These are phyloP conservation scores for Speleostelium caveatum DNA, from an alignment of 78 protist genomes.

Conservation along the genomic window DNA sequence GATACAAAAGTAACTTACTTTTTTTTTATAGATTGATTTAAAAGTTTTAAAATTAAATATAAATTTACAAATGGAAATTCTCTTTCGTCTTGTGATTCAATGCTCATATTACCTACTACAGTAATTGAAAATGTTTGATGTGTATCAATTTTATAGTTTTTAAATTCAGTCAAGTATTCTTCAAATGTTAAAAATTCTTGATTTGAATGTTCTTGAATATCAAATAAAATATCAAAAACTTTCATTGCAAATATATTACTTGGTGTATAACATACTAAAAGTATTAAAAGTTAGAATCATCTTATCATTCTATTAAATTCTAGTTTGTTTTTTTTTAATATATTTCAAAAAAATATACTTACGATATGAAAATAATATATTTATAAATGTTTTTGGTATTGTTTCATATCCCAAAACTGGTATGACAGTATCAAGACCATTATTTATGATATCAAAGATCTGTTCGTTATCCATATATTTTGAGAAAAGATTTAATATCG, in stretches of 20 bases:
- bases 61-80: neutral
- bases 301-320: too few relatives aligned
- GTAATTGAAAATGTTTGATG: neutral
- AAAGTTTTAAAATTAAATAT: too few relatives aligned
- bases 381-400: neutral
- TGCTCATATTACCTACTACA: neutral
- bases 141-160: neutral
- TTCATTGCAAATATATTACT: neutral
- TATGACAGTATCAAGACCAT: neutral
- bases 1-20: neutral
- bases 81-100: too few relatives aligned
- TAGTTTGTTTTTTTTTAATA: too few relatives aligned
- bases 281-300: neutral
- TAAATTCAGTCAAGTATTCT: neutral
- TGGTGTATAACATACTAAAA: too few relatives aligned
- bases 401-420: neutral
- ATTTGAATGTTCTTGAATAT: neutral
- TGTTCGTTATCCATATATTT: neutral
- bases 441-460: neutral
- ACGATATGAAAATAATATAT: neutral
- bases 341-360: neutral
- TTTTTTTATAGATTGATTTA: neutral
- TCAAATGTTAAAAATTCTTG: neutral
- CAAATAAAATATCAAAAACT: neutral
- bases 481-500: neutral